Conservation (phyloP, 257 asterid species). For the Jaltomata sinuosa region DNA sequence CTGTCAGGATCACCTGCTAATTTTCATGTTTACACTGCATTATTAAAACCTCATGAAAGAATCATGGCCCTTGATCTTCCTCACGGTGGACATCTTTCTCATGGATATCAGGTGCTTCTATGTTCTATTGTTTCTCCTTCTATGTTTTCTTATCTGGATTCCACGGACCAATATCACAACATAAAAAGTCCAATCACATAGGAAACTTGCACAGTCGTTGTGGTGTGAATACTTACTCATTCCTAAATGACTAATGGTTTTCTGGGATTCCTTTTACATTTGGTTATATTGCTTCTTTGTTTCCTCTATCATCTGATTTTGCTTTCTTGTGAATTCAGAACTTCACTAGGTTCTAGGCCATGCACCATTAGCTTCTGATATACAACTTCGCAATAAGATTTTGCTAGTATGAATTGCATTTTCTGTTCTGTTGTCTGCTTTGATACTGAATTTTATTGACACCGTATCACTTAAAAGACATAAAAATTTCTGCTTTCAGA, state of each 20-base stretch:
- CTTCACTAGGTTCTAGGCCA: neutral
- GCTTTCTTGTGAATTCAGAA: neutral
- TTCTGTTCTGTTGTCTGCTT: neutral
- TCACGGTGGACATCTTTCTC: constrained; percentile 96
- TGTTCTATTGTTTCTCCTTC: neutral
- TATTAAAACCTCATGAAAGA: constrained; percentile 88
- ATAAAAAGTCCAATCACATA: neutral
- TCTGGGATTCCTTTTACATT: neutral
- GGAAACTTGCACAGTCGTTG: neutral
- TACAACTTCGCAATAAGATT: neutral
- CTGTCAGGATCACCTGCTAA: constrained; percentile 94
- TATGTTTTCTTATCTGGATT: neutral
- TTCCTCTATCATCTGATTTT: neutral
- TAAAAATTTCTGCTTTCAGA: neutral
- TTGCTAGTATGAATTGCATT: neutral
- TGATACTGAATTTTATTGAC: neutral
- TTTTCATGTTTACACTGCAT: constrained; percentile 91
- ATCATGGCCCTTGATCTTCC: constrained; percentile 99
- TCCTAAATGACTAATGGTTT: neutral
- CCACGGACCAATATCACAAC: neutral
- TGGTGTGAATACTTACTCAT: neutral
- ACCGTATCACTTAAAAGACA: neutral
- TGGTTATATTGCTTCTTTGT: neutral
- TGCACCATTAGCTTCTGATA: neutral
- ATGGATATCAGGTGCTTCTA: constrained; percentile 82